Base-by-base conservation (phyloP, 1,284 basidiomycete species). In the Apiotrichum laibachii region DNA sequence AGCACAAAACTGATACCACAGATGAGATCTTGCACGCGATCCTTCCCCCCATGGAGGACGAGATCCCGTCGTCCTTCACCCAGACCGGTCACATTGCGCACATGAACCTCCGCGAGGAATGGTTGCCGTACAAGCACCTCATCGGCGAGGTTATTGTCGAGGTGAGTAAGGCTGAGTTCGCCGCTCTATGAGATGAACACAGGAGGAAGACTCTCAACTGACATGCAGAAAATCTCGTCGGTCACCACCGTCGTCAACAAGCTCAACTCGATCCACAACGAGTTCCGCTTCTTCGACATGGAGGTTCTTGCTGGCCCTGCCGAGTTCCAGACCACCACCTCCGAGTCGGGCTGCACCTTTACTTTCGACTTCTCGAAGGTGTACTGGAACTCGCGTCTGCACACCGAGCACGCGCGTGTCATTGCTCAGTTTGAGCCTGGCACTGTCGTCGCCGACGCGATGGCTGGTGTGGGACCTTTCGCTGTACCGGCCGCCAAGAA, bases 401-500 rank as follows among this genome's bases (percentile, higher is more conserved):
- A 92, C 64, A 86, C 86, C 1, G 96, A 99, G 72, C 96, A 99
- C 70, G 86, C 86, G 40, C 85, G 93, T 5, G 81, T 99, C 16
- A 87, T 97, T 43, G 74, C 82, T 19, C 89, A 72, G 48, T 81
- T 97, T 75, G 73, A 81, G 26, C 83, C 85, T 0, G 82, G 85
- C 19, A 88, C 93, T 56, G 85, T 86, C 19, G 67, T 98, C 19
- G 90, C 86, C 0, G 96, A 99, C 75, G 92, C 91, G 22, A 96
- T 99, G 79, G 96, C 96, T 1, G 96, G 96, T 15, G 94, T 99
- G 0, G 96, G 96, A 0, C 96, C 96, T 0, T 99, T 99, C 75
- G 90, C 91, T 1, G 80, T 99, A 11, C 96, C 96, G 1, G 90
- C 93, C 0, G 94, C 88, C 0, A 94, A 88, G 79, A 90, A 89